Evolutionary conservation across 768 basidiomycete species (phyloP).

Genomic region (Amanita polypyramis): DNA sequence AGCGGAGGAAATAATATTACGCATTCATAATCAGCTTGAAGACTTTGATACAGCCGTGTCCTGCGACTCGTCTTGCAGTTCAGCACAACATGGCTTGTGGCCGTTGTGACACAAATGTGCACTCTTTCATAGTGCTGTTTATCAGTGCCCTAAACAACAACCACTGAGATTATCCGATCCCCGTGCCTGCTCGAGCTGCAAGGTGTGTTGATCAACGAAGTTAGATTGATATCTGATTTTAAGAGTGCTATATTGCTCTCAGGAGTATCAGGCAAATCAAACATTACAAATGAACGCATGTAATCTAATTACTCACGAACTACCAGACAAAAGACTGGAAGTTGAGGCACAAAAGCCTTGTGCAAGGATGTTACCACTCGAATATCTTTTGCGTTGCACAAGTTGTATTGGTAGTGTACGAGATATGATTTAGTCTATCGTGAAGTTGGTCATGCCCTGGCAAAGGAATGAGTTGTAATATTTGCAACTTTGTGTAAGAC

Average conservation of each 20-base stretch:
- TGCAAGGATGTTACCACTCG: not conserved
- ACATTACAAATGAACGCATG: not conserved
- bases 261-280: not conserved
- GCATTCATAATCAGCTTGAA: not conserved
- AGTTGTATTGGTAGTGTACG: not conserved
- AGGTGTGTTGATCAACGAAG: not conserved
- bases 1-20: not conserved
- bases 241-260: not conserved
- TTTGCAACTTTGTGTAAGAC: not conserved
- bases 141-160: too few species aligned
- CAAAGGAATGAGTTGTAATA: not conserved
- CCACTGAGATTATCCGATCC: not conserved
- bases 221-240: not conserved
- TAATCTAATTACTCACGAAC: not conserved
- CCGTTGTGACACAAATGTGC: not conserved
- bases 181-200: not conserved
- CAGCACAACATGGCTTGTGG: constrained; percentile 2
- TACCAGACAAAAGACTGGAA: not conserved
- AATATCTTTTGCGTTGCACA: not conserved
- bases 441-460: not conserved
- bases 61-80: not conserved
- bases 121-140: too few species aligned
- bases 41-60: not conserved
- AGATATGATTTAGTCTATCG: not conserved
- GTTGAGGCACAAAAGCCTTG: not conserved